Conservation (phyloP, 495 filamentous ascomycete genomes). For the Hypoxylon perforatum region DNA sequence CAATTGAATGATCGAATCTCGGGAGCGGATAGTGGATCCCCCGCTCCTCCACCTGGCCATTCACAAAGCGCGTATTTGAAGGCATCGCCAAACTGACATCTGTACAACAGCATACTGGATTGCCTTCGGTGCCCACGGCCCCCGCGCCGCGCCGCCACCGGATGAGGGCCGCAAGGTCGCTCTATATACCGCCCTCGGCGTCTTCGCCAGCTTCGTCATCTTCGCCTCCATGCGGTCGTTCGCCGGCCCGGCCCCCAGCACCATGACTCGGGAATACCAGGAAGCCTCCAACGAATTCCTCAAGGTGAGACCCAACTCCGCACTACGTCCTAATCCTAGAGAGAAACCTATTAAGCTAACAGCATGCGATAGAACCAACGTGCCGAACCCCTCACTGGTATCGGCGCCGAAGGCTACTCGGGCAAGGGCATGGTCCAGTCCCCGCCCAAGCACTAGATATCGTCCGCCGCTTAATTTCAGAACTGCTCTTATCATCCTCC, state of each 20-base stretch:
- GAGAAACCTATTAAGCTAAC: constrained; percentile 26
- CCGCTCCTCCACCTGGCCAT: constrained; percentile 37
- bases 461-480: constrained; percentile 4
- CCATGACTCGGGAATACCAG: constrained; percentile 96
- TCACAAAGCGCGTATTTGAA: constrained; percentile 35
- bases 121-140: constrained; percentile 95
- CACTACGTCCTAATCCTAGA: not conserved
- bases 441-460: constrained; percentile 52
- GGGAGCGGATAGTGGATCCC: constrained; percentile 32
- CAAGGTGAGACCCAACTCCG: constrained; percentile 64
- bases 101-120: constrained; percentile 89
- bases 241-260: constrained; percentile 76
- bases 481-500: constrained; percentile 10
- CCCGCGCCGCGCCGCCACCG: constrained; percentile 81
- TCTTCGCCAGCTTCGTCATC: constrained; percentile 68
- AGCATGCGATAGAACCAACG: constrained; percentile 72
- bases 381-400: constrained; percentile 88
- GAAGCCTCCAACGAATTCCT: constrained; percentile 92
- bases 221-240: constrained; percentile 72
- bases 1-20: constrained; percentile 3
- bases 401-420: constrained; percentile 81
- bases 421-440: constrained; percentile 89
- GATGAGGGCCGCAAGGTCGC: constrained; percentile 82
- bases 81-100: constrained; percentile 33
- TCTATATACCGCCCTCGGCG: constrained; percentile 72